Base-by-base conservation (phyloP, 2,329 filamentous ascomycete species). In the Dothiorella sarmentorum region DNA sequence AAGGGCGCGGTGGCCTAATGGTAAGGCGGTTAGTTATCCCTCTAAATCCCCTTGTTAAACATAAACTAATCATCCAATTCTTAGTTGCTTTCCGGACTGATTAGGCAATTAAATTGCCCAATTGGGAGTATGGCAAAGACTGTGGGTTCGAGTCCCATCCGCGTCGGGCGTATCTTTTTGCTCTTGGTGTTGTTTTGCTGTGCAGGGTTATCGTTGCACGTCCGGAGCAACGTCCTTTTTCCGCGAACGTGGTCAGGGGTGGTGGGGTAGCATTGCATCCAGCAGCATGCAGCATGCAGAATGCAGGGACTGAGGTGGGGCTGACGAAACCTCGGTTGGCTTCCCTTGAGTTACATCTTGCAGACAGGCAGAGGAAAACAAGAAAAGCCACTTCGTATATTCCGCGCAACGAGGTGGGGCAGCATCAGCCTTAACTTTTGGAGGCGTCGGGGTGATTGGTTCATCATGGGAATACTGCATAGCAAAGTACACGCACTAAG, bases 1-100 rank as follows among this genome's bases (percentile, higher is more conserved):
- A 37, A 57, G 26, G 65, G 64, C 63, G 62, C 63, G 62, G 66
- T 68, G 67, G 67, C 67, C 67, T 68, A 68, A 68, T 68, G 67
- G 67, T 67, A 68, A 68, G 67, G 67, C 67, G 66, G 29, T 56
- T 20, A 38, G 33, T 55, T 18, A 22, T 20, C 9, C 1, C 17
- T 3, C n/a, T 17, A 20, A 43, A 7, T n/a, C 2, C 7, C 17
- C 5, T 18, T n/a, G n/a, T n/a, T 43, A 18, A 10, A 20, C 38
- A 43, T 20, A 11, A n/a, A 42, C 43, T 47, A 47, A 47, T 22
- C n/a, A n/a, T n/a, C n/a, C n/a, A n/a, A 29, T 20, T 29, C 20
- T 18, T 18, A 33, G 44, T 55, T 40, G 51, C 51, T 55, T 55
- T 55, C 51, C 51, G 29, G 43, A n/a, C n/a, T n/a, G n/a, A n/a